Percentiles rank a stretch among this genome's conserved stretches.
These are phyloP conservation scores for Penicillium sp. DNA, from an alignment of 2,329 filamentous ascomycete genomes.

Conservation along the genomic window DNA sequence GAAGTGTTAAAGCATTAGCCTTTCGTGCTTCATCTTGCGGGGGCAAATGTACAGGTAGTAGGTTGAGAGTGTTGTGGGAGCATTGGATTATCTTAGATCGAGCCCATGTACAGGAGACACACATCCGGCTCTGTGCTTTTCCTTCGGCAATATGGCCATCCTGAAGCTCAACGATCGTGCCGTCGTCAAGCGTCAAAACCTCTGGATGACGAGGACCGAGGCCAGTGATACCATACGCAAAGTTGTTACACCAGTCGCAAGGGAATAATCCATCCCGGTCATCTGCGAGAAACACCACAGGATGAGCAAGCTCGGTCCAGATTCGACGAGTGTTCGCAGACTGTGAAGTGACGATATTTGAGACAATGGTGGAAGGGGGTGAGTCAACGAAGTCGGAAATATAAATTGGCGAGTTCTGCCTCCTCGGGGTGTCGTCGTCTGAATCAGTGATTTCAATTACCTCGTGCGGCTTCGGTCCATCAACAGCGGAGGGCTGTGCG, in stretches of 20 bases:
- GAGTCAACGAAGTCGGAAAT: not conserved
- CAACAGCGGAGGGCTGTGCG: not conserved
- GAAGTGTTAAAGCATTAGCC: constrained; percentile 24
- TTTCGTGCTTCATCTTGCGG: constrained; percentile 20
- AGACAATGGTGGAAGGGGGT: not conserved
- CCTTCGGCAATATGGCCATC: constrained; percentile 37
- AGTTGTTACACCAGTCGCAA: constrained; percentile 45
- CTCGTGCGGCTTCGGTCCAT: not conserved
- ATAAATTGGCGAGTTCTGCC: not conserved
- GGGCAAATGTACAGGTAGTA: constrained; percentile 19
- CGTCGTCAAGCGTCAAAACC: constrained; percentile 31
- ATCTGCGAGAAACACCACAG: constrained; percentile 38
- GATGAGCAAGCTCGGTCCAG: constrained; percentile 41
- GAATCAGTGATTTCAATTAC: not conserved
- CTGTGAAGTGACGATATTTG: not conserved
- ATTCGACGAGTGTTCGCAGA: constrained; percentile 21
- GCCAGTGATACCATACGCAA: constrained; percentile 42
- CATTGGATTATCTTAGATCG: constrained; percentile 39
- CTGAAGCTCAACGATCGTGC: constrained; percentile 39
- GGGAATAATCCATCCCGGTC: constrained; percentile 16
- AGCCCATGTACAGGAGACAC: constrained; percentile 35
- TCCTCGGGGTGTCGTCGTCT: not conserved
- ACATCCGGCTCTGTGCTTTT: constrained; percentile 38
- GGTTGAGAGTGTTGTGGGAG: constrained; percentile 29
- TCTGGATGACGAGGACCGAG: constrained; percentile 33